Evolutionary conservation across 768 basidiomycete genomes (phyloP).

Genomic region (Phlegmacium glaucopus): DNA sequence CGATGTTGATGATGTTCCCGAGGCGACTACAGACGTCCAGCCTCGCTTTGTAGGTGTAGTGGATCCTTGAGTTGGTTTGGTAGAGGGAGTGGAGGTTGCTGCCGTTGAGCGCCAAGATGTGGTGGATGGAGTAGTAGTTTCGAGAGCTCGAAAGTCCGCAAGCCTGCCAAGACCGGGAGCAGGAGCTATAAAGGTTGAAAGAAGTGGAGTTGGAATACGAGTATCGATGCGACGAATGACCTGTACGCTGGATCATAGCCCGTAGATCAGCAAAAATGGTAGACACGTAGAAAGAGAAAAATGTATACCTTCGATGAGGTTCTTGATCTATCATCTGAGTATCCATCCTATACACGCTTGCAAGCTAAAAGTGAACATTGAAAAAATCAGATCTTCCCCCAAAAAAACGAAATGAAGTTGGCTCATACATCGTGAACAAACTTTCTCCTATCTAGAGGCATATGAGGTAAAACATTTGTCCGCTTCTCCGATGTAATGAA

Average conservation of each 20-base stretch:
- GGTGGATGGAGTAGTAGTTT: conserved; percentile 5
- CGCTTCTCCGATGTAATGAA: conserved; percentile 67
- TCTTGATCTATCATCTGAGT: conserved; percentile 89
- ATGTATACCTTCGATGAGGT: conserved; percentile 65
- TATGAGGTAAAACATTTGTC: conserved; percentile 73
- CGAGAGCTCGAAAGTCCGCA: conserved; percentile 44
- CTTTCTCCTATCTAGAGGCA: conserved; percentile 75
- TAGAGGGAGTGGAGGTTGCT: background rate
- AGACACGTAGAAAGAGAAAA: too few relatives aligned
- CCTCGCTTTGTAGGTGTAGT: conserved; percentile 14
- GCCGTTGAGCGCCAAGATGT: conserved; percentile 19
- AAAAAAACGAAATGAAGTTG: background rate
- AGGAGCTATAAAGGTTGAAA: conserved; percentile 46
- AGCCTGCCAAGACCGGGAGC: conserved; percentile 56
- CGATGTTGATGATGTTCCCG: conserved; percentile 9
- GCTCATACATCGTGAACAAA: conserved; percentile 74
- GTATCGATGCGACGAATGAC: conserved; percentile 82
- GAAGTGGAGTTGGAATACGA: conserved; percentile 65
- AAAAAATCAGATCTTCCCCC: conserved; percentile 3
- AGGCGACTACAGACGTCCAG: conserved; percentile 21
- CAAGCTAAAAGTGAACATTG: conserved; percentile 52
- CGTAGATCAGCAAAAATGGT: background rate
- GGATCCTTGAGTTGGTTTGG: conserved; percentile 3
- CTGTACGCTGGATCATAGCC: conserved; percentile 54
- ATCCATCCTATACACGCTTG: conserved; percentile 77